These are phyloP conservation scores for Microsporum audouinii DNA, from an alignment of 2,329 filamentous ascomycete species.

Conservation along the genomic window DNA sequence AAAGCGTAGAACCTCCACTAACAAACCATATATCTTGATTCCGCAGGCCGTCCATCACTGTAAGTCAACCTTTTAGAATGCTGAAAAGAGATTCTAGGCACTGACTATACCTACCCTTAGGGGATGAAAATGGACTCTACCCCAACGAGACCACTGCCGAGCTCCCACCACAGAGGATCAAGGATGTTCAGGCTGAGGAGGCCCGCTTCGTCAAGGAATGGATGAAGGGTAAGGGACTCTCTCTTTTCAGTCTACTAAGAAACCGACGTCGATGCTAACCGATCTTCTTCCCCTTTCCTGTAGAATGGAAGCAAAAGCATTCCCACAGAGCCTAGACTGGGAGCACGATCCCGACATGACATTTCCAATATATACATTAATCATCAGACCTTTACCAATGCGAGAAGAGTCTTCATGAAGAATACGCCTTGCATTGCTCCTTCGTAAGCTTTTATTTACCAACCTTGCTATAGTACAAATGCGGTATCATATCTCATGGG, in stretches of 20 bases:
- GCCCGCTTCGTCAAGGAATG: slow-evolving; percentile 41
- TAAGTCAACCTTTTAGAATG: slow-evolving; percentile 49
- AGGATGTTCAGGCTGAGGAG: slow-evolving; percentile 36
- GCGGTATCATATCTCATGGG: not conserved
- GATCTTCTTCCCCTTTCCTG: not conserved
- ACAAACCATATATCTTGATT: slow-evolving; percentile 64
- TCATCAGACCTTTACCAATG: not conserved
- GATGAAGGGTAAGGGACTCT: slow-evolving; percentile 28
- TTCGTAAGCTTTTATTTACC: not conserved
- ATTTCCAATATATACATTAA: not conserved
- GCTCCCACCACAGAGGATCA: slow-evolving; percentile 38
- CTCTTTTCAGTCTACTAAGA: not conserved
- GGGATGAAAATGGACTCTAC: slow-evolving; percentile 43
- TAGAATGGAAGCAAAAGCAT: not conserved
- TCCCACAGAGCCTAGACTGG: not conserved
- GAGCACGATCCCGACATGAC: not conserved
- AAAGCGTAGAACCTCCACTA: slow-evolving; percentile 47
- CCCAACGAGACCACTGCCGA: slow-evolving; percentile 40
- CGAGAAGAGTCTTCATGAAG: not conserved
- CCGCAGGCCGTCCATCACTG: slow-evolving; percentile 68
- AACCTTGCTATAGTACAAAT: not conserved
- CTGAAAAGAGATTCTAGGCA: slow-evolving; percentile 14
- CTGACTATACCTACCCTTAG: slow-evolving; percentile 16
- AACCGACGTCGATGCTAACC: not conserved
- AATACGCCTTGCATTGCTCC: not conserved